A percentile compares a stretch with the other conserved stretches of the same genome.
Evolutionary conservation across 164 flowering plant genomes (phyloP).

Genomic region (Pachysandra terminalis): DNA sequence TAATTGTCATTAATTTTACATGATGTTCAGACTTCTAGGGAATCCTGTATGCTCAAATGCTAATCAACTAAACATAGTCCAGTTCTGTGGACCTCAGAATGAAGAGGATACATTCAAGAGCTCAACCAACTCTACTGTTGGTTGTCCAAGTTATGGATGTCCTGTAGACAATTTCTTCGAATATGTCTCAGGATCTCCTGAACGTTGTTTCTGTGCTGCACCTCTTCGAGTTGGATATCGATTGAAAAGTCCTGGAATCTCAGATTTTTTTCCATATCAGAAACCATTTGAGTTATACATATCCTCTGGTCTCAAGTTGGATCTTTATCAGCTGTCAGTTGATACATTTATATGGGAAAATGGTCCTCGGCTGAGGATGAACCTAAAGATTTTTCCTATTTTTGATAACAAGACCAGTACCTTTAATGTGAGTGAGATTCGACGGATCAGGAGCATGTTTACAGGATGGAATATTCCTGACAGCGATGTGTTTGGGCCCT

Average conservation of each 20-base stretch:
- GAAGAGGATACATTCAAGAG: not conserved
- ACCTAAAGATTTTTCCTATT: slow-evolving; percentile 44
- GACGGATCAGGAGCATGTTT: slow-evolving; percentile 36
- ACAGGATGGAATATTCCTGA: slow-evolving; percentile 46
- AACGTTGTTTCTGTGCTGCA: slow-evolving; percentile 46
- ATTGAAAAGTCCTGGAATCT: slow-evolving; percentile 62
- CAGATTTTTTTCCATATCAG: slow-evolving; percentile 35
- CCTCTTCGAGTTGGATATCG: slow-evolving; percentile 58
- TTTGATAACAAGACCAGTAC: slow-evolving; percentile 9
- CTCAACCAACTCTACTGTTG: not conserved
- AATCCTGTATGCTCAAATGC: slow-evolving; percentile 59
- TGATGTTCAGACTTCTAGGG: slow-evolving; percentile 59
- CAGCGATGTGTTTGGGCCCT: slow-evolving; percentile 56
- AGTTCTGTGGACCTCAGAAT: slow-evolving; percentile 34
- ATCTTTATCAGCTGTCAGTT: slow-evolving; percentile 38
- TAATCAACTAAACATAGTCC: slow-evolving; percentile 37
- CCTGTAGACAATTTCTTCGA: slow-evolving; percentile 34
- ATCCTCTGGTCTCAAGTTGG: slow-evolving; percentile 35
- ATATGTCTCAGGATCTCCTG: slow-evolving; percentile 34
- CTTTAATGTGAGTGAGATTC: slow-evolving; percentile 49
- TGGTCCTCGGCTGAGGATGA: slow-evolving; percentile 55
- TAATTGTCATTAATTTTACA: not conserved
- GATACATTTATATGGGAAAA: slow-evolving; percentile 32
- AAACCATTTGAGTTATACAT: slow-evolving; percentile 32
- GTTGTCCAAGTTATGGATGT: slow-evolving; percentile 31